A percentile compares a stretch with the other conserved stretches of the same genome.
phyloP scores from a whole-genome alignment of 2,329 filamentous ascomycete species.

The Lasiodiplodia citricola region DNA sequence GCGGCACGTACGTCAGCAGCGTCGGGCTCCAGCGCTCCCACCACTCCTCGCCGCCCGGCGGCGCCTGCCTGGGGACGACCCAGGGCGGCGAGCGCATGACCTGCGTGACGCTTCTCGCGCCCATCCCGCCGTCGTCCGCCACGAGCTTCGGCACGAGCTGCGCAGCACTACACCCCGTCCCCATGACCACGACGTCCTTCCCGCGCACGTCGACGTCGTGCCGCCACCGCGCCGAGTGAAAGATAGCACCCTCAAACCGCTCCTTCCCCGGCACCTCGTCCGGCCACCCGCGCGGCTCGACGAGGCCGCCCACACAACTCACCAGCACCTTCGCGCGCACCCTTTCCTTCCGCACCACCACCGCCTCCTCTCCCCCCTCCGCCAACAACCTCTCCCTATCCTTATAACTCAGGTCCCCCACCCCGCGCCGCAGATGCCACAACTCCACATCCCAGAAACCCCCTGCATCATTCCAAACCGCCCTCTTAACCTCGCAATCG shows the following conservation, averaged over 20 bases:
- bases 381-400: conserved; percentile 53
- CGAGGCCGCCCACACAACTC: conserved; percentile 61
- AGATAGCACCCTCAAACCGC: conserved; percentile 59
- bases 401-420: conserved; percentile 58
- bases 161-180: conserved; percentile 63
- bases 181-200: conserved; percentile 63
- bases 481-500: conserved; percentile 61
- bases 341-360: conserved; percentile 58
- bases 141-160: conserved; percentile 61
- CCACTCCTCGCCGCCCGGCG: conserved; percentile 46
- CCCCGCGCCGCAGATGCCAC: conserved; percentile 56
- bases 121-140: conserved; percentile 42
- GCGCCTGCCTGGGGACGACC: conserved; percentile 52
- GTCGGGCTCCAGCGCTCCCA: conserved; percentile 56
- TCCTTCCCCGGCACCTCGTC: conserved; percentile 58
- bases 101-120: conserved; percentile 63
- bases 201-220: conserved; percentile 57
- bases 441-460: conserved; percentile 61
- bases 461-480: conserved; percentile 47
- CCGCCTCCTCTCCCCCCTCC: conserved; percentile 52
- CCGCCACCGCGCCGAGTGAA: conserved; percentile 64
- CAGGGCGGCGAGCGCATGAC: conserved; percentile 64
- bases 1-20: conserved; percentile 57
- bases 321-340: conserved; percentile 61
- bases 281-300: conserved; percentile 60